A percentile compares a stretch with the other conserved stretches of the same genome.
phyloP scores from a whole-genome alignment of 208 protist species.

The Phytomonas serpens region DNA sequence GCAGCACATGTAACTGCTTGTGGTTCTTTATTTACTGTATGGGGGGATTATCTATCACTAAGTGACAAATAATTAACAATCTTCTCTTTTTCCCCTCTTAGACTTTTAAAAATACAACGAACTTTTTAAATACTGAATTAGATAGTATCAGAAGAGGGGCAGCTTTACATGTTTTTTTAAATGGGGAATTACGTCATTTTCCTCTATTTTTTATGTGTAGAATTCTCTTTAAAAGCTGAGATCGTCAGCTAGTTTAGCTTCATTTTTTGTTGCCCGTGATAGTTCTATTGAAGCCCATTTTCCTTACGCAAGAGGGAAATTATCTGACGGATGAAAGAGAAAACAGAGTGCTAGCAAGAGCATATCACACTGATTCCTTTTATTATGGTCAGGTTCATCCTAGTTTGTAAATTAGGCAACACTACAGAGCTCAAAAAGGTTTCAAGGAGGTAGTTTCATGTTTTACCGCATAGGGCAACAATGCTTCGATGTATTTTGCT shows the following conservation, averaged over 20 bases:
- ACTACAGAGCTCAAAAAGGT: background rate
- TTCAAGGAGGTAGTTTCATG: background rate
- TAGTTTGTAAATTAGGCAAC: background rate
- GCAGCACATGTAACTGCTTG: background rate
- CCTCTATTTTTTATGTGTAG: background rate
- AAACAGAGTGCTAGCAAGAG: background rate
- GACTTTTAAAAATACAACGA: background rate
- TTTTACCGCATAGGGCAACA: constrained; percentile 1
- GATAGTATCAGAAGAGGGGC: background rate
- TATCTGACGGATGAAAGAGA: background rate
- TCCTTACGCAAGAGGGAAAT: background rate
- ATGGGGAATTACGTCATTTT: background rate
- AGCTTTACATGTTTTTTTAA: background rate
- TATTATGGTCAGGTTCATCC: background rate
- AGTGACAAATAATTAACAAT: background rate
- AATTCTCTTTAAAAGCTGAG: background rate
- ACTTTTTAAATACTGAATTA: background rate
- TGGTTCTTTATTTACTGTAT: background rate
- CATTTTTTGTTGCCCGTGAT: background rate
- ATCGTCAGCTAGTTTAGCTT: background rate
- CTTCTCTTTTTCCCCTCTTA: background rate
- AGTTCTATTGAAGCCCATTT: background rate
- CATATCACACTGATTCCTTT: background rate
- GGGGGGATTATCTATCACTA: background rate
- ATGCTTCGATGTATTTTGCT: constrained; percentile 32